phyloP scores from a whole-genome alignment of 2,329 filamentous ascomycete genomes.

The Aspergillus arachidicola region DNA sequence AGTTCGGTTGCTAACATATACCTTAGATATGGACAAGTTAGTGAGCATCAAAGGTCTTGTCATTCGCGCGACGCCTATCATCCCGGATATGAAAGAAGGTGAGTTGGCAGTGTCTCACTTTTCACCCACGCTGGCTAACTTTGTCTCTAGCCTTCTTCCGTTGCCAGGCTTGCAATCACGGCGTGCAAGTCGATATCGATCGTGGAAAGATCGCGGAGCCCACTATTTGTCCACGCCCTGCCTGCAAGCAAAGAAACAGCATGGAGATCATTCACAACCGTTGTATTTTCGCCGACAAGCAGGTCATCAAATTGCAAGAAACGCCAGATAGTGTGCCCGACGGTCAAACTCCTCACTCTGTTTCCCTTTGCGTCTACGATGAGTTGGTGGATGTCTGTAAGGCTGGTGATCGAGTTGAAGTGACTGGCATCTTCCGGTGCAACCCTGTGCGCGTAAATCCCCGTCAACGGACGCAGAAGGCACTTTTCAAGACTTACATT shows the following conservation, averaged over 20 bases:
- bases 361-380: conserved; percentile 94
- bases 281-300: conserved; percentile 92
- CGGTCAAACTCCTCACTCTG: conserved; percentile 95
- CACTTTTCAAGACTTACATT: conserved; percentile 96
- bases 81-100: conserved; percentile 96
- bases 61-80: conserved; percentile 92
- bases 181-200: conserved; percentile 86
- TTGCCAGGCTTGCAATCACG: conserved; percentile 90
- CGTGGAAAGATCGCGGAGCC: conserved; percentile 95
- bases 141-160: conserved; percentile 80
- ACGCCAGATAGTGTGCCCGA: conserved; percentile 93
- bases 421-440: conserved; percentile 95
- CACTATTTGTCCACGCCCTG: conserved; percentile 79
- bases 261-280: conserved; percentile 99
- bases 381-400: conserved; percentile 98
- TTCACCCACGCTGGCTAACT: not conserved
- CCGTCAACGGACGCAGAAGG: conserved; percentile 87
- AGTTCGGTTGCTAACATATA: conserved; percentile 26
- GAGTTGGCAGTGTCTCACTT: conserved; percentile 21
- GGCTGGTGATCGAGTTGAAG: conserved; percentile 91
- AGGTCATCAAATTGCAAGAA: conserved; percentile 97
- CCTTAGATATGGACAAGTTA: conserved; percentile 86
- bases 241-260: conserved; percentile 84
- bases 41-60: conserved; percentile 94
- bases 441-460: conserved; percentile 94